Base-by-base conservation (phyloP, 805 yeast species). In the Monosporozyma unispora region DNA sequence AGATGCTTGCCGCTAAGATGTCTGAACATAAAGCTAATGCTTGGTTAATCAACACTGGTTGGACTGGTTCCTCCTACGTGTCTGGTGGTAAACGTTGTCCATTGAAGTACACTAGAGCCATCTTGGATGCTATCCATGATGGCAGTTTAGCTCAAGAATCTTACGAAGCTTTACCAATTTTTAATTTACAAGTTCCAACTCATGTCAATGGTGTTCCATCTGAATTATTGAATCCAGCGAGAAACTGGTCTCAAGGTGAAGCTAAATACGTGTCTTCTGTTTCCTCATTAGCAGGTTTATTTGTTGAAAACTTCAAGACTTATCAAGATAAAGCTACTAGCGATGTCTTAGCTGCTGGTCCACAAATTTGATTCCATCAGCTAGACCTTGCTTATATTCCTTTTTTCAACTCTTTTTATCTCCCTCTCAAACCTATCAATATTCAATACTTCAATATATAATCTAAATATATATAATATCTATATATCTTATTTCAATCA, bases 71-170 rank as follows among this genome's bases (percentile, higher is more conserved):
- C 60, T 84, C 96, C 52, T 95, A 87, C 57, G 76, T 87, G 49
- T 78, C 81, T 68, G 98, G 97, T 61, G 99, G 98, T 68, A 84
- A 87, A 77, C 84, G 99, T 75, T 91, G 98, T 75, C 91, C 98
- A 52, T 80, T 91, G 72, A 91, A 91, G 72, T 91, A 88, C 81
- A 91, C 99, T 53, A 85, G 99, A 76, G 95, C 96, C 51, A 90
- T 91, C 56, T 76, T 91, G 67, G 96, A 91, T 69, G 82, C 96
- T 40, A 89, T 91, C 62, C 98, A 91, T 73, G 79, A 88, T 57
- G 99, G 98, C 56, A 82, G 84, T 58, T 80, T 91, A 63, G 79
- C 79, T 55, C 73, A 87, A 60, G 90, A 76, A 55, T 87, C 83
- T 63, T 91, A 75, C 70, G 97, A 90, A 74, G 76, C 76, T 46